Evolutionary conservation across 1,139 yeast species (phyloP), one percentile per base, ranked within the genome.

Genomic region (Yamadazyma buinensis): DNA sequence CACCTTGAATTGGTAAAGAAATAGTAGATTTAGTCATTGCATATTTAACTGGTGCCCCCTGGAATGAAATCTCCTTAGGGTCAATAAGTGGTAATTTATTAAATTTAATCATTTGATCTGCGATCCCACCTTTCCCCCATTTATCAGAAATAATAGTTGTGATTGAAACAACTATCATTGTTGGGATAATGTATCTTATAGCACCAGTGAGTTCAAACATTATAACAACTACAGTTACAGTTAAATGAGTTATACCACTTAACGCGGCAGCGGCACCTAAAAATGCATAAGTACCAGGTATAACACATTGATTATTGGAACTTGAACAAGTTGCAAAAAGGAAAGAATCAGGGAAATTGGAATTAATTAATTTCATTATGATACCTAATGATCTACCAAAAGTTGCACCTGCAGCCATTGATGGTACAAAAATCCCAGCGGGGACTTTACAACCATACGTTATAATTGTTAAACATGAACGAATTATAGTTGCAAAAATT

Each of bases 141-240:
- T 65, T 70, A 44, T 84, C 94, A 43, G 78, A 77, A 20, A 92
- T 79, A 29, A 80, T 63, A 48, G 86, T 84, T 2, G 98, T 88
- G n/a, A 84, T 76, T 1, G 95, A 92, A 1, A 94, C 95, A 0
- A 87, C 95, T 34, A 94, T 84, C 98, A 92, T 92, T 0, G 95
- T 87, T 1, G 97, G 98, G 20, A 92, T 72, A 33, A 92, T 85
- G 53, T 86, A 90, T 32, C 85, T 77, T 33, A 88, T 67, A 1
- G 97, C 97, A 15, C 97, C 97, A 0, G 97, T 92, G 35, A 92
- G 67, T 57, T 94, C 99, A 61, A 92, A 88, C 92, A 94, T 84
- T 29, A 94, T 84, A 7, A 94, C 92, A 1, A 88, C 98, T 9
- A 92, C 95, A 0, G 97, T 82, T 3, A 92, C 84, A 0, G 97